phyloP scores from a whole-genome alignment of 768 basidiomycete species.

The Mrakia frigida region DNA sequence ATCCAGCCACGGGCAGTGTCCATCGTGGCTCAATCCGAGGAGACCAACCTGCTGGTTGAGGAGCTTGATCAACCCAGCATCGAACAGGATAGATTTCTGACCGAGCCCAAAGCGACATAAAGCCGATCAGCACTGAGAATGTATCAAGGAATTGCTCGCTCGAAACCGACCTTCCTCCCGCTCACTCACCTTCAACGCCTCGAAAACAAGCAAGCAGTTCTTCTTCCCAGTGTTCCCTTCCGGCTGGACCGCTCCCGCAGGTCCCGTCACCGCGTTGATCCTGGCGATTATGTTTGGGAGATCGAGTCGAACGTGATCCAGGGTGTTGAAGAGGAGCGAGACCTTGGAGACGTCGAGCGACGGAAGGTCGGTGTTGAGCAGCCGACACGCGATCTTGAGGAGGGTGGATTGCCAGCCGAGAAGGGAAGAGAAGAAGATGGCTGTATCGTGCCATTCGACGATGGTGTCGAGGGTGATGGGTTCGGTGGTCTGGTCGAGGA shows the following conservation, averaged over 20 bases:
- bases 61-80: conserved; percentile 3
- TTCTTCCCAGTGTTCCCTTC: background rate
- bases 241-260: background rate
- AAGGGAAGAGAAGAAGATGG: background rate
- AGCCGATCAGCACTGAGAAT: too few relatives aligned
- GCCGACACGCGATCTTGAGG: background rate
- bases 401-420: conserved; percentile 3
- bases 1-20: background rate
- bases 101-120: too few relatives aligned
- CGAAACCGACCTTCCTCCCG: too few relatives aligned
- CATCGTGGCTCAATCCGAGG: background rate
- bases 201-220: background rate
- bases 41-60: background rate
- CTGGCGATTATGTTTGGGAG: background rate
- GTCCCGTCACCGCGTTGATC: too few relatives aligned
- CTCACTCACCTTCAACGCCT: background rate
- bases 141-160: too few relatives aligned
- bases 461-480: background rate
- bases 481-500: background rate
- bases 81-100: background rate
- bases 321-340: conserved; percentile 1
- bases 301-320: background rate
- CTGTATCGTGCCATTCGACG: background rate
- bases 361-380: background rate
- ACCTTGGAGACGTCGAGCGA: background rate